phyloP scores from a whole-genome alignment of 441 rosid species.

The Arabidopsis hybrid region DNA sequence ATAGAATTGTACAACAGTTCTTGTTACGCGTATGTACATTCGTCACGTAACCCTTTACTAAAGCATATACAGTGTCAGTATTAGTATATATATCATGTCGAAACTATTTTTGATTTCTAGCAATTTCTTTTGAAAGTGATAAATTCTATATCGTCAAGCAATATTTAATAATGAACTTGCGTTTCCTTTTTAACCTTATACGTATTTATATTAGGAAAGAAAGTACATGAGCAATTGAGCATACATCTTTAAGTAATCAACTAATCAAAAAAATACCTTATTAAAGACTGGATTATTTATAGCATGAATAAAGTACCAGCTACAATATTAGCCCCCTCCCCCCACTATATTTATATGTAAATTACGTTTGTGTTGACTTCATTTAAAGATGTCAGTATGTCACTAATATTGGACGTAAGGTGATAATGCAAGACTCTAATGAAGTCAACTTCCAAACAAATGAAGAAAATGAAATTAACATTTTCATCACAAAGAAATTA shows the following conservation, averaged over 20 bases:
- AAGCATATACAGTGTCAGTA: neutral
- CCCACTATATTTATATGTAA: neutral
- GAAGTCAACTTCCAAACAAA: neutral
- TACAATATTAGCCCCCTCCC: too few relatives aligned
- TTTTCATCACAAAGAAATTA: neutral
- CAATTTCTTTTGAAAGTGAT: neutral
- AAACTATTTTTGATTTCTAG: neutral
- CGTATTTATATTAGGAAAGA: neutral
- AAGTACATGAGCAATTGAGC: too few relatives aligned
- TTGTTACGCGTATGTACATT: conserved; percentile 4
- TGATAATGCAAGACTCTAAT: neutral
- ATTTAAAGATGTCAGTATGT: neutral
- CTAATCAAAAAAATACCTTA: neutral
- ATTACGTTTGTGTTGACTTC: neutral
- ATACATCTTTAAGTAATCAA: neutral
- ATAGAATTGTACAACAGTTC: conserved; percentile 5
- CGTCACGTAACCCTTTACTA: conserved; percentile 5
- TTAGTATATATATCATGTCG: too few relatives aligned
- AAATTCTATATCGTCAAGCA: neutral
- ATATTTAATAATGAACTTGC: neutral
- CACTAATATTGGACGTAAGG: neutral
- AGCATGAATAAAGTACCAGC: too few relatives aligned
- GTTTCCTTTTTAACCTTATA: conserved; percentile 8
- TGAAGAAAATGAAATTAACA: neutral
- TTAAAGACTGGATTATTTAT: too few relatives aligned